Evolutionary conservation across 2,329 filamentous ascomycete genomes (phyloP).

Genomic region (Claviceps sp.): DNA sequence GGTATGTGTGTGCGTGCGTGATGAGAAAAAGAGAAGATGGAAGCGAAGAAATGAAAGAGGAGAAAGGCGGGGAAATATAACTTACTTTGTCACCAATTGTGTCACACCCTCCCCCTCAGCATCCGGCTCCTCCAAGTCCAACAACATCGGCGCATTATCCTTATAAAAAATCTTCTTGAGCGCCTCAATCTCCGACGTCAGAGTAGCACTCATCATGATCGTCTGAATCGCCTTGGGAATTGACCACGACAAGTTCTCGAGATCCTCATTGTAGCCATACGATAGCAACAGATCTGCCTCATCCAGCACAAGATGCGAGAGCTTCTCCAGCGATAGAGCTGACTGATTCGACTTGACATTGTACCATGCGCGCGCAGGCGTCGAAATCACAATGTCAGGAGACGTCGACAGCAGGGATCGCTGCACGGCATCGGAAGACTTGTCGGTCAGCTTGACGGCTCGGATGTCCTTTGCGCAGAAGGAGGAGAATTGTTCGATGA

Average conservation of each 20-base stretch:
- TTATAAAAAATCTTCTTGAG: constrained; percentile 77
- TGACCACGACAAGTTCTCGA: constrained; percentile 63
- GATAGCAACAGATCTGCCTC: constrained; percentile 89
- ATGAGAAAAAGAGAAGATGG: background rate
- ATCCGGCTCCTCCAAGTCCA: constrained; percentile 75
- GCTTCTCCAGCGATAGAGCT: constrained; percentile 53
- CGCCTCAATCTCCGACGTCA: constrained; percentile 76
- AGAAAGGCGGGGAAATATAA: background rate
- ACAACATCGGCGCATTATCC: constrained; percentile 49
- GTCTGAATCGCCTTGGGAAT: constrained; percentile 81
- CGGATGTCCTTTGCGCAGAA: constrained; percentile 79
- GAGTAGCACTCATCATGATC: constrained; percentile 84
- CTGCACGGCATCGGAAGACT: constrained; percentile 80
- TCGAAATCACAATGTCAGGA: constrained; percentile 84
- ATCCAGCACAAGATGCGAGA: constrained; percentile 76
- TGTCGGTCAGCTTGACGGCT: constrained; percentile 77
- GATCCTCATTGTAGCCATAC: constrained; percentile 86
- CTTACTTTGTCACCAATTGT: constrained; percentile 74
- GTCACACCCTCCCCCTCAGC: constrained; percentile 63
- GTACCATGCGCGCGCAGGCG: constrained; percentile 68
- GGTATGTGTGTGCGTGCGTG: background rate
- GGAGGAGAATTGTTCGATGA: constrained; percentile 59
- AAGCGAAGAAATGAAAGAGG: background rate
- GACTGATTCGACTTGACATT: constrained; percentile 55
- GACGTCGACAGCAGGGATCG: constrained; percentile 71